These are phyloP conservation scores for Tolypocladium pustulatum DNA, from an alignment of 2,329 filamentous ascomycete genomes.

Conservation along the genomic window DNA sequence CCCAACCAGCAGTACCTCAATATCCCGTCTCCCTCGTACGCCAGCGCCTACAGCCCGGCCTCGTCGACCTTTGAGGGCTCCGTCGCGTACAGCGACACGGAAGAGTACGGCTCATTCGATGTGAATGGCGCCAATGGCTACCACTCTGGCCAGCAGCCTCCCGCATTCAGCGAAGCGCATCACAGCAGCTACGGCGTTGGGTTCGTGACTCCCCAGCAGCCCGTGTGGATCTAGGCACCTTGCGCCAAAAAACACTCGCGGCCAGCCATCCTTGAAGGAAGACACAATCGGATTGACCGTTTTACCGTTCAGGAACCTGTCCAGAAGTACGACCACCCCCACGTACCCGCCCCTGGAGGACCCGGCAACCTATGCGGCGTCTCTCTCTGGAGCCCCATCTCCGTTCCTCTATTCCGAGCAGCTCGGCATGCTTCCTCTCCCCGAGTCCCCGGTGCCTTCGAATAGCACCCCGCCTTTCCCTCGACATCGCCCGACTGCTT, in stretches of 20 bases:
- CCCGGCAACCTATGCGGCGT: slow-evolving; percentile 22
- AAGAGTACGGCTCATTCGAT: slow-evolving; percentile 43
- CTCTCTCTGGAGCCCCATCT: slow-evolving; percentile 29
- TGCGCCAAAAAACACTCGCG: slow-evolving; percentile 6
- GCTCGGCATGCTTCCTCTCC: slow-evolving; percentile 31
- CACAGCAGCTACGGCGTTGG: slow-evolving; percentile 32
- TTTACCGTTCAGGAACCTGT: slow-evolving; percentile 34
- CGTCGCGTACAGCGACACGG: slow-evolving; percentile 50
- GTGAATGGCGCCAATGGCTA: slow-evolving; percentile 25
- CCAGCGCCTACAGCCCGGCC: slow-evolving; percentile 48
- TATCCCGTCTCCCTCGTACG: slow-evolving; percentile 52
- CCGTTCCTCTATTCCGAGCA: slow-evolving; percentile 33
- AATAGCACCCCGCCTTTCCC: slow-evolving; percentile 18
- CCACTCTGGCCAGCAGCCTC: slow-evolving; percentile 33
- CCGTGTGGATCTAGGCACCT: slow-evolving; percentile 47
- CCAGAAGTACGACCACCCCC: slow-evolving; percentile 26
- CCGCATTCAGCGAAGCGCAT: slow-evolving; percentile 32
- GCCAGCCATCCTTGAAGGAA: slow-evolving; percentile 11
- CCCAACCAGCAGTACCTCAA: slow-evolving; percentile 46
- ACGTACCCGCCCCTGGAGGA: slow-evolving; percentile 34
- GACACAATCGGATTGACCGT: slow-evolving; percentile 44
- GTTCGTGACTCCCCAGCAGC: slow-evolving; percentile 54
- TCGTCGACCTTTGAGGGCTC: slow-evolving; percentile 55
- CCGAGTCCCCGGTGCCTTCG: slow-evolving; percentile 32
- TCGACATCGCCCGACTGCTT: slow-evolving; percentile 27